Conservation (phyloP, 306 rosid genomes). For the Mucuna pruriens region DNA sequence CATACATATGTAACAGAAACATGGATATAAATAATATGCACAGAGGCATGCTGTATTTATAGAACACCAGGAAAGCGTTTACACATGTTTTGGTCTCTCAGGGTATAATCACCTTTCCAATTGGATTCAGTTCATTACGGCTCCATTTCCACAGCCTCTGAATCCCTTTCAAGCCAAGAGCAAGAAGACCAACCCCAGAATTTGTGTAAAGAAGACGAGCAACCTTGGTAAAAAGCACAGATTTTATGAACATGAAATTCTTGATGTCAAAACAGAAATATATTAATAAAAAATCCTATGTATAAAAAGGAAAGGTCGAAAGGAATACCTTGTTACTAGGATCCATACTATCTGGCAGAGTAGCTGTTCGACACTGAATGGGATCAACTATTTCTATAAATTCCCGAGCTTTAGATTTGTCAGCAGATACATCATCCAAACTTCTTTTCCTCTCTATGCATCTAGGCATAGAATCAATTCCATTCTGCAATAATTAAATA, state of each 20-base stretch:
- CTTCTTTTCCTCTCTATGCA: constrained; percentile 59
- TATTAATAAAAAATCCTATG: neutral
- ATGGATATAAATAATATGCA: neutral
- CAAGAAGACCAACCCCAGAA: constrained; percentile 66
- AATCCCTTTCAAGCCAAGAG: constrained; percentile 68
- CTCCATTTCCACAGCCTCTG: constrained; percentile 80
- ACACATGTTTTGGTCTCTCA: neutral
- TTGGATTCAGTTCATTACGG: constrained; percentile 53
- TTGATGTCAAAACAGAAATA: neutral
- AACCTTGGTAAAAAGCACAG: constrained; percentile 51
- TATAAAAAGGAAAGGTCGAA: constrained; percentile 1
- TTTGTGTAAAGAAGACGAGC: constrained; percentile 68
- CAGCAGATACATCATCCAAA: constrained; percentile 60
- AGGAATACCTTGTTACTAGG: constrained; percentile 57
- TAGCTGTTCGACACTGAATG: constrained; percentile 49
- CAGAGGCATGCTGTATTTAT: neutral
- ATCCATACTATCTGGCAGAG: constrained; percentile 61
- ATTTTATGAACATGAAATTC: constrained; percentile 14
- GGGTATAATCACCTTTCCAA: neutral
- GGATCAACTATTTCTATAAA: constrained; percentile 63
- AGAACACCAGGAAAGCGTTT: neutral
- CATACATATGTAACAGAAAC: constrained; percentile 6
- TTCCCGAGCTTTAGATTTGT: constrained; percentile 65
- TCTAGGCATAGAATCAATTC: constrained; percentile 50
- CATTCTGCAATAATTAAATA: constrained; percentile 45